Evolutionary conservation across 116 monocot genomes (phyloP).

Genomic region (Posidonia oceanica): DNA sequence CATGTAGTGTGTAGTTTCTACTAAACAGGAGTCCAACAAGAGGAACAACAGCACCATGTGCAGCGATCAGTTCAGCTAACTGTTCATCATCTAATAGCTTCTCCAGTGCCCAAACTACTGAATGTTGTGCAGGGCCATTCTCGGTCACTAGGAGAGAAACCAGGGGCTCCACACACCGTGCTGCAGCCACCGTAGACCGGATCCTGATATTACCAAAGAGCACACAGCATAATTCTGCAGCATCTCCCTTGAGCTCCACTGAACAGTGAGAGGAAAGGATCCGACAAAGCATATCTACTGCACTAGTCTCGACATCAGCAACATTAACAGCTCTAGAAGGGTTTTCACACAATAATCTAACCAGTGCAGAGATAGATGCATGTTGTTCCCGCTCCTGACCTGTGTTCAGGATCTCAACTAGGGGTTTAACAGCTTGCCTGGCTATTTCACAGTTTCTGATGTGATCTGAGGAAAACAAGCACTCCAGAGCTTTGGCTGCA

Average conservation of each 20-base stretch:
- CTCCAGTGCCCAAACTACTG: conserved; percentile 82
- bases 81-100: conserved; percentile 91
- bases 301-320: conserved; percentile 79
- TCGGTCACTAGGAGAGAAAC: conserved; percentile 64
- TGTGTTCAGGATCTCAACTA: conserved; percentile 82
- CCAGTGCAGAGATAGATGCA: conserved; percentile 86
- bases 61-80: conserved; percentile 71
- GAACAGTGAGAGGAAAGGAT: conserved; percentile 83
- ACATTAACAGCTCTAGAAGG: conserved; percentile 57
- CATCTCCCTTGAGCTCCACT: conserved; percentile 81
- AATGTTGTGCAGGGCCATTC: conserved; percentile 55
- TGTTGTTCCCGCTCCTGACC: conserved; percentile 88
- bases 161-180: conserved; percentile 85
- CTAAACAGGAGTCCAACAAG: conserved; percentile 73
- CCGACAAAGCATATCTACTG: conserved; percentile 90
- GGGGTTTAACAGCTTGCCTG: conserved; percentile 73
- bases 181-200: conserved; percentile 72
- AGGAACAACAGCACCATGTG: conserved; percentile 79
- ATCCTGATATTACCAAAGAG: conserved; percentile 87
- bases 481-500: conserved; percentile 93
- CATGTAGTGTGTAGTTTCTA: conserved; percentile 71
- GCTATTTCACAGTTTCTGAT: conserved; percentile 75
- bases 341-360: conserved; percentile 67
- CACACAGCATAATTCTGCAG: conserved; percentile 87
- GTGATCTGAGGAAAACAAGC: conserved; percentile 89